These are phyloP conservation scores for Bocquillonia castaneifolia DNA, from an alignment of 441 rosid species.

Conservation along the genomic window DNA sequence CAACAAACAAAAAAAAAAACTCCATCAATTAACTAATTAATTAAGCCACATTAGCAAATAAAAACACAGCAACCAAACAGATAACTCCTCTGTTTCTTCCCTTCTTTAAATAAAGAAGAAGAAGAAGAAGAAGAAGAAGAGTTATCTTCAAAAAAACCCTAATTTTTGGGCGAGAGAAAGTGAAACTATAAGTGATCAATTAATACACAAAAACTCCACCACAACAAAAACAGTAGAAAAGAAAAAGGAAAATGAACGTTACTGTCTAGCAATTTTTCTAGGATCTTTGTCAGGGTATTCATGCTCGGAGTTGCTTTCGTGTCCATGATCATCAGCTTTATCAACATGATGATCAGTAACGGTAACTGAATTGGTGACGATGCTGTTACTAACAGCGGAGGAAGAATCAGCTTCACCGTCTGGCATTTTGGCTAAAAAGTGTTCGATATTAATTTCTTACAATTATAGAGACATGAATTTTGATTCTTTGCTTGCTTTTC, in stretches of 20 bases:
- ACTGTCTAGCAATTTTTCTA: constrained; percentile 70
- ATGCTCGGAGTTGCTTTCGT: constrained; percentile 5
- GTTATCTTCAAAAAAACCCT: background rate
- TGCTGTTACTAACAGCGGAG: background rate
- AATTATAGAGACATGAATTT: too few relatives aligned
- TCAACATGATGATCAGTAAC: constrained; percentile 12
- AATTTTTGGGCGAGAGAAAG: background rate
- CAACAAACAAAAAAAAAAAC: constrained; percentile 15
- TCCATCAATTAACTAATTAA: background rate
- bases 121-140: background rate
- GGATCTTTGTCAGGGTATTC: constrained; percentile 51
- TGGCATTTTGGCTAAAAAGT: too few relatives aligned
- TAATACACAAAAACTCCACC: background rate
- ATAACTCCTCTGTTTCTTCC: background rate
- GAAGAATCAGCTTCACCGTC: constrained; percentile 27
- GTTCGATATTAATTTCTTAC: too few relatives aligned
- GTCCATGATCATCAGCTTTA: too few relatives aligned
- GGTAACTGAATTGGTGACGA: constrained; percentile 11
- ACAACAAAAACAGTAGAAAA: background rate
- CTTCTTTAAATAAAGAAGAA: background rate
- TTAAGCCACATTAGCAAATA: background rate
- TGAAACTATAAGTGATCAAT: background rate
- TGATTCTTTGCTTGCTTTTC: too few relatives aligned
- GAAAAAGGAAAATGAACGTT: constrained; percentile 20
- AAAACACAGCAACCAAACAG: background rate